Percentiles rank a stretch among this genome's conserved stretches.
Conservation (phyloP, 1,284 basidiomycete species). For the Amylostereum areolatum region DNA sequence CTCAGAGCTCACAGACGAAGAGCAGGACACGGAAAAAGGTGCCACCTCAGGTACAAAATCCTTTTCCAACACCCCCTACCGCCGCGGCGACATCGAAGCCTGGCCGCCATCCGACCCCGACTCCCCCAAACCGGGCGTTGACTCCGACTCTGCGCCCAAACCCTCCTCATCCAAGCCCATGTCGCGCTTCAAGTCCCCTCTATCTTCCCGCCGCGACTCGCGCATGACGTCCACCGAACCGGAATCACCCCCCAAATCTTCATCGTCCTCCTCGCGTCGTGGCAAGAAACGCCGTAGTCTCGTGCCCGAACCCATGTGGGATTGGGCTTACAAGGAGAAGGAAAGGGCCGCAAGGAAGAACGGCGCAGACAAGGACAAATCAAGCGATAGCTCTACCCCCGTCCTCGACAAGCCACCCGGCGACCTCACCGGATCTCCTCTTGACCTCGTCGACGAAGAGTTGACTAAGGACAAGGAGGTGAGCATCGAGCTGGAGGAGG, state of each 20-base stretch:
- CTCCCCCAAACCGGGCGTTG: too few relatives aligned
- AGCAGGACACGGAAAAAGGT: conserved; percentile 44
- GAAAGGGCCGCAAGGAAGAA: conserved; percentile 19
- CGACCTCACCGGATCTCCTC: too few relatives aligned
- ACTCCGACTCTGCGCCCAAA: too few relatives aligned
- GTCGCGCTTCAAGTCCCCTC: neutral
- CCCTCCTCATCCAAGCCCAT: neutral
- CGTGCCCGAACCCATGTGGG: conserved; percentile 73
- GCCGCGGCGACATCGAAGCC: too few relatives aligned
- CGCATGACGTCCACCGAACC: neutral
- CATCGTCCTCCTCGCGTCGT: conserved; percentile 16
- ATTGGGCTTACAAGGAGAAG: conserved; percentile 56
- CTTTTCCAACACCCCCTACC: too few relatives aligned
- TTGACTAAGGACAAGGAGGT: conserved; percentile 17
- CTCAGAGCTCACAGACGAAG: conserved; percentile 76
- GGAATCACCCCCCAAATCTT: conserved; percentile 3
- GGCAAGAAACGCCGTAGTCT: conserved; percentile 58
- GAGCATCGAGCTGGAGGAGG: conserved; percentile 16
- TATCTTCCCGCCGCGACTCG: too few relatives aligned
- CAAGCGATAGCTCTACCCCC: too few relatives aligned
- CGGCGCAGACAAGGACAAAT: too few relatives aligned
- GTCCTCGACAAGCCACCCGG: too few relatives aligned
- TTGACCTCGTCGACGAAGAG: too few relatives aligned
- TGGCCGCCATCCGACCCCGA: too few relatives aligned
- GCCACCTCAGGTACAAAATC: conserved; percentile 1